phyloP scores from a whole-genome alignment of 2,329 filamentous ascomycete genomes.

The Talaromyces sp. region DNA sequence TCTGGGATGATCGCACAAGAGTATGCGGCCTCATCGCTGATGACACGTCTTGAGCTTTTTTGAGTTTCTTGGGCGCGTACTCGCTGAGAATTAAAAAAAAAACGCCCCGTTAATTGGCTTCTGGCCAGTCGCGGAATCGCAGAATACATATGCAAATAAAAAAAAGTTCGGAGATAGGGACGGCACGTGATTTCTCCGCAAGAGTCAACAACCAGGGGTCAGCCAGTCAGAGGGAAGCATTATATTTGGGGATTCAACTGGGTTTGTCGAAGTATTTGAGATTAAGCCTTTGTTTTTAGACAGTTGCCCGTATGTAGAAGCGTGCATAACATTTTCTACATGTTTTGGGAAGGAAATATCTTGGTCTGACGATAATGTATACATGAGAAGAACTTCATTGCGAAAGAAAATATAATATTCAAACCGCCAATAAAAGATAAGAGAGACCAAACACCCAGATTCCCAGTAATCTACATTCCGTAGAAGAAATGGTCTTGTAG shows the following conservation, averaged over 20 bases:
- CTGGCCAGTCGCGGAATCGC: neutral
- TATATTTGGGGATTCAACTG: neutral
- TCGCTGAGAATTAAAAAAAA: neutral
- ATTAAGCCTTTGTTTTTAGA: neutral
- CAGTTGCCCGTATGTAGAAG: neutral
- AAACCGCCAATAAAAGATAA: neutral
- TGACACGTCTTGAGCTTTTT: slow-evolving; percentile 7
- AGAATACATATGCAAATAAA: neutral
- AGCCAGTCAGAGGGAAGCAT: slow-evolving; percentile 2
- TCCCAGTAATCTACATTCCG: neutral
- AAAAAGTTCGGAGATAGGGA: slow-evolving; percentile 14
- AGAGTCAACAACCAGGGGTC: slow-evolving; percentile 6
- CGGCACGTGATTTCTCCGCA: slow-evolving; percentile 11
- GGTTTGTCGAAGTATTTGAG: neutral
- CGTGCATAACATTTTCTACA: neutral
- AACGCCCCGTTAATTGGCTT: neutral
- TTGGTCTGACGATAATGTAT: neutral
- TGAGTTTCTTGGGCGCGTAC: neutral
- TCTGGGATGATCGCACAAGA: slow-evolving; percentile 32
- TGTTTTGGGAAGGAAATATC: neutral
- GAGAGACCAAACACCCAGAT: neutral
- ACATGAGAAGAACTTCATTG: neutral
- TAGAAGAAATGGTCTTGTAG: neutral
- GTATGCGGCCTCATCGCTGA: slow-evolving; percentile 37
- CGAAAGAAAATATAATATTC: neutral